Conservation (phyloP, 164 flowering plant species). For the Protea cynaroides region DNA sequence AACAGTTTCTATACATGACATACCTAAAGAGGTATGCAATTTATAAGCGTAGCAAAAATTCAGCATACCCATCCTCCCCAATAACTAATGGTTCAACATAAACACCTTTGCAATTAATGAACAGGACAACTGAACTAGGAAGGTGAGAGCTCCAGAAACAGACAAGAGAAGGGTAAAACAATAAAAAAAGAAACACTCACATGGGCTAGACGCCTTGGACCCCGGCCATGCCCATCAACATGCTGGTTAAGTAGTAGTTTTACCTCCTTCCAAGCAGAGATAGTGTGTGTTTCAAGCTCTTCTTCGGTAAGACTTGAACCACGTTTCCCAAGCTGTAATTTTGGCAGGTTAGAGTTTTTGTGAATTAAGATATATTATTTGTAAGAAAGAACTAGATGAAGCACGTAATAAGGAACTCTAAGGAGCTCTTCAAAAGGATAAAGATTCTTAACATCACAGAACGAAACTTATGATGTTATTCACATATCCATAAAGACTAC, state of each 20-base stretch:
- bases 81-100: too few relatives aligned
- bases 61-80: too few relatives aligned
- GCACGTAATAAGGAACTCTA: neutral
- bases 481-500: neutral
- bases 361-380: slow-evolving; percentile 1
- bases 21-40: too few relatives aligned
- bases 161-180: neutral
- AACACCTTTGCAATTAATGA: neutral
- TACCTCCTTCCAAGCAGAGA: slow-evolving; percentile 93
- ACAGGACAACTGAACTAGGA: neutral
- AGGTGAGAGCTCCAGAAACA: neutral
- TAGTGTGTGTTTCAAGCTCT: slow-evolving; percentile 91
- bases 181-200: slow-evolving; percentile 38
- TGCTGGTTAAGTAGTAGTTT: slow-evolving; percentile 52
- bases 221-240: slow-evolving; percentile 41
- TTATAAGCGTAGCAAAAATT: too few relatives aligned
- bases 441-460: neutral
- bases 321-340: slow-evolving; percentile 73
- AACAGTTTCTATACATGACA: too few relatives aligned
- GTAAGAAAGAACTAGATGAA: neutral
- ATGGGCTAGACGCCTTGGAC: slow-evolving; percentile 52
- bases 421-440: neutral
- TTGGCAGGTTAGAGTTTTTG: slow-evolving; percentile 1
- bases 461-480: neutral
- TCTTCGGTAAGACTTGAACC: slow-evolving; percentile 91